A percentile compares a stretch with the other conserved stretches of the same genome.
Evolutionary conservation across 2,329 filamentous ascomycete species (phyloP).

Genomic region (Blumeria graminis): DNA sequence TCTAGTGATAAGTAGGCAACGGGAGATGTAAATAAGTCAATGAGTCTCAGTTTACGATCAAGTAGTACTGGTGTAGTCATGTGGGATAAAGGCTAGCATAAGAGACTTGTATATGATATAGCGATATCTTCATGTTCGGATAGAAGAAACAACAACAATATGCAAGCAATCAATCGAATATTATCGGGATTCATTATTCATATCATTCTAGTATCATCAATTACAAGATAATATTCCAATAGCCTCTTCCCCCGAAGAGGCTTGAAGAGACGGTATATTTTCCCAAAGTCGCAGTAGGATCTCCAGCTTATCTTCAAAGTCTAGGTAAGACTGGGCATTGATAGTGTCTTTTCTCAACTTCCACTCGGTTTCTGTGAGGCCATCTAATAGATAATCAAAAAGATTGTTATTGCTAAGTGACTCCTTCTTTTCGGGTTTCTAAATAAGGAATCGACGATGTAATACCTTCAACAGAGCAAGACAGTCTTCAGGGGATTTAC

Average conservation of each 20-base stretch:
- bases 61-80: too few relatives aligned
- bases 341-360: background rate
- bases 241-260: background rate
- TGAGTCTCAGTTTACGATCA: too few relatives aligned
- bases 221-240: too few relatives aligned
- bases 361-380: background rate
- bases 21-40: too few relatives aligned
- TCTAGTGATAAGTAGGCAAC: too few relatives aligned
- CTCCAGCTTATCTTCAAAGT: background rate
- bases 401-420: background rate
- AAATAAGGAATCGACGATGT: background rate
- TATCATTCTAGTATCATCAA: too few relatives aligned
- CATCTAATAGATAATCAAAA: background rate
- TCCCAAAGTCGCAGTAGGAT: background rate
- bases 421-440: background rate
- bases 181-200: too few relatives aligned
- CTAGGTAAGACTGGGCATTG: background rate
- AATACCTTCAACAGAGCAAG: background rate
- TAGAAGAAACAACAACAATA: too few relatives aligned
- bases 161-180: too few relatives aligned
- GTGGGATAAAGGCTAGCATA: too few relatives aligned
- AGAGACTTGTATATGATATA: too few relatives aligned
- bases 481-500: background rate
- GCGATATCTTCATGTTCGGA: too few relatives aligned
- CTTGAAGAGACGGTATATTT: background rate